These are phyloP conservation scores for Venturia effusa DNA, from an alignment of 2,329 filamentous ascomycete genomes.

Conservation along the genomic window DNA sequence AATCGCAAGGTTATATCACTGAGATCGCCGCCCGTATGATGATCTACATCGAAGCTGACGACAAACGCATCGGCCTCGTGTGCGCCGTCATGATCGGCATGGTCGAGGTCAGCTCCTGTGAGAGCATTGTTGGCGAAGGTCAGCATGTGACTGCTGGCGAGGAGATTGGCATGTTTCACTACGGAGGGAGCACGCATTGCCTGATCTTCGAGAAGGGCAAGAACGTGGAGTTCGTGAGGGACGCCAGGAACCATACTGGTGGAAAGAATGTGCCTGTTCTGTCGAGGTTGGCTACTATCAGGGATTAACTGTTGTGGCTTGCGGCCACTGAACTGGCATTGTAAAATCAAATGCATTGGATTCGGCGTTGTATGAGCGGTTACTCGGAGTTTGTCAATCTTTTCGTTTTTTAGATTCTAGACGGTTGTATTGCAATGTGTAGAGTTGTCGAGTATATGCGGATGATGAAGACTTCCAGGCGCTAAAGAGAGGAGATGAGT, in stretches of 20 bases:
- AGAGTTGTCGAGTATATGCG: no score
- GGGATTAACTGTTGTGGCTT: background rate
- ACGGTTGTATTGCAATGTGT: no score
- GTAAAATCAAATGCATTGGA: no score
- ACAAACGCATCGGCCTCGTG: slow-evolving; percentile 55
- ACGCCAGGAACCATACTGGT: background rate
- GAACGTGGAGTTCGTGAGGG: slow-evolving; percentile 25
- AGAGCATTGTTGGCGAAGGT: slow-evolving; percentile 57
- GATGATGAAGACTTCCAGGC: no score
- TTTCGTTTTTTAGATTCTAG: no score
- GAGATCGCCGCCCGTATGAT: slow-evolving; percentile 58
- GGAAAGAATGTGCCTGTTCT: background rate
- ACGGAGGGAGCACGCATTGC: slow-evolving; percentile 62
- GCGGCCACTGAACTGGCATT: no score
- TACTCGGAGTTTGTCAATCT: no score
- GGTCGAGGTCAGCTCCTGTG: slow-evolving; percentile 65
- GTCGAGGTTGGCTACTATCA: background rate
- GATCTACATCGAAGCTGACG: slow-evolving; percentile 61
- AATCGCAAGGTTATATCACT: slow-evolving; percentile 55
- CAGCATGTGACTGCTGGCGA: slow-evolving; percentile 59
- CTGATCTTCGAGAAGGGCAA: slow-evolving; percentile 53
- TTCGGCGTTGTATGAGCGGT: no score
- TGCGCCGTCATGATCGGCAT: slow-evolving; percentile 63
- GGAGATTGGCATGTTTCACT: slow-evolving; percentile 69
- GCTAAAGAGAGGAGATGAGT: no score